A percentile compares a stretch with the other conserved stretches of the same genome.
Evolutionary conservation across 805 yeast genomes (phyloP).

Genomic region (Nakazawaea siamensis): DNA sequence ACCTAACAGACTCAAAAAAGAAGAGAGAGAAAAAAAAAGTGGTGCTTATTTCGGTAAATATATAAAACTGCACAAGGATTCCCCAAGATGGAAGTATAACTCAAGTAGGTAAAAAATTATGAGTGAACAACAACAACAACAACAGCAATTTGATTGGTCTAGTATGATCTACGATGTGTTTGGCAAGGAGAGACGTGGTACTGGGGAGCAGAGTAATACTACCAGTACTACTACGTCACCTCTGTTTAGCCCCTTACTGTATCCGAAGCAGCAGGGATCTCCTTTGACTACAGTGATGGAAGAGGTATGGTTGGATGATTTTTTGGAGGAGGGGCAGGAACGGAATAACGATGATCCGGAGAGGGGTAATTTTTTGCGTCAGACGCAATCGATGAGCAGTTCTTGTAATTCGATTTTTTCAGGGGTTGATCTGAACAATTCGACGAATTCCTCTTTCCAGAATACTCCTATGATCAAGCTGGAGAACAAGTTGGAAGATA

Average conservation of each 20-base stretch:
- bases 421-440: not conserved
- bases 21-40: no score
- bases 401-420: not conserved
- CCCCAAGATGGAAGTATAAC: no score
- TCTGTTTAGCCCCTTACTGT: slow-evolving; percentile 3
- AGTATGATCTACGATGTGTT: slow-evolving; percentile 10
- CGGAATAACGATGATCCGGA: not conserved
- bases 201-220: not conserved
- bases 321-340: slow-evolving; percentile 5
- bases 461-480: slow-evolving; percentile 10
- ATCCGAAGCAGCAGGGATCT: slow-evolving; percentile 5
- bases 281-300: slow-evolving; percentile 7
- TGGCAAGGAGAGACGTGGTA: slow-evolving; percentile 4
- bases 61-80: no score
- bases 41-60: no score
- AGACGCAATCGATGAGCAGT: not conserved
- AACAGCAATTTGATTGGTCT: slow-evolving; percentile 9
- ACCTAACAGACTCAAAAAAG: no score
- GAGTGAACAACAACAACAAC: slow-evolving; percentile 3
- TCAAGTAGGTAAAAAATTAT: no score
- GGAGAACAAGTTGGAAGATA: slow-evolving; percentile 5
- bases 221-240: slow-evolving; percentile 6
- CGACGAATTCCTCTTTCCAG: slow-evolving; percentile 5
- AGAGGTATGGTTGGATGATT: slow-evolving; percentile 10
- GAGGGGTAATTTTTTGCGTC: not conserved